Conservation (phyloP, 2,329 filamentous ascomycete genomes). For the Phyllosticta citriasiana region DNA sequence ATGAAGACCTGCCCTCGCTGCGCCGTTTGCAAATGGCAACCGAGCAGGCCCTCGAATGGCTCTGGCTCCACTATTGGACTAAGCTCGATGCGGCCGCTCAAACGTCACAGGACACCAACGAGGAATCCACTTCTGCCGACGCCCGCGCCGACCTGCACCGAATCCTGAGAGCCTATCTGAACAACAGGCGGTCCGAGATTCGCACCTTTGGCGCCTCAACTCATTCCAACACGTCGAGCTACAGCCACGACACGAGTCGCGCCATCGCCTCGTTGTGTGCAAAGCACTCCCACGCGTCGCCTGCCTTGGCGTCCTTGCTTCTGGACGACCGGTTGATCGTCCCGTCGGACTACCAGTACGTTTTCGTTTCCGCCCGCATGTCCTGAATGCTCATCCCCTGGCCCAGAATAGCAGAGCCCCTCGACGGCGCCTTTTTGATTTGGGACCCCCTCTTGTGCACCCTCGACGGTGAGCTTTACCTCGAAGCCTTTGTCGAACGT, state of each 20-base stretch:
- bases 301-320: neutral
- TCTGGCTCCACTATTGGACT: constrained; percentile 83
- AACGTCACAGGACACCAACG: constrained; percentile 4
- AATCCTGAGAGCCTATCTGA: neutral
- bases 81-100: constrained; percentile 30
- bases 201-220: neutral
- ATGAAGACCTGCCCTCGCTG: constrained; percentile 74
- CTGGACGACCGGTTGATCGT: constrained; percentile 8
- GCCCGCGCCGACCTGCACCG: constrained; percentile 1
- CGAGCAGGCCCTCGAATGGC: constrained; percentile 64
- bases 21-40: constrained; percentile 61
- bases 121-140: neutral
- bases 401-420: constrained; percentile 2
- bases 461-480: constrained; percentile 21
- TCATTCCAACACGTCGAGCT: neutral
- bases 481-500: constrained; percentile 26
- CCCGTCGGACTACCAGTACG: constrained; percentile 4
- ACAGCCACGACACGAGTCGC: neutral
- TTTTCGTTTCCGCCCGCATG: neutral
- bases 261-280: neutral
- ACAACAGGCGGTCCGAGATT: neutral
- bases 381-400: constrained; percentile 5
- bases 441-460: constrained; percentile 32
- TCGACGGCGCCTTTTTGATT: constrained; percentile 29
- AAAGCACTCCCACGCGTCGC: neutral